Base-by-base conservation (phyloP, 192 early-diverging fungal genomes). In the Dispira parvispora region DNA sequence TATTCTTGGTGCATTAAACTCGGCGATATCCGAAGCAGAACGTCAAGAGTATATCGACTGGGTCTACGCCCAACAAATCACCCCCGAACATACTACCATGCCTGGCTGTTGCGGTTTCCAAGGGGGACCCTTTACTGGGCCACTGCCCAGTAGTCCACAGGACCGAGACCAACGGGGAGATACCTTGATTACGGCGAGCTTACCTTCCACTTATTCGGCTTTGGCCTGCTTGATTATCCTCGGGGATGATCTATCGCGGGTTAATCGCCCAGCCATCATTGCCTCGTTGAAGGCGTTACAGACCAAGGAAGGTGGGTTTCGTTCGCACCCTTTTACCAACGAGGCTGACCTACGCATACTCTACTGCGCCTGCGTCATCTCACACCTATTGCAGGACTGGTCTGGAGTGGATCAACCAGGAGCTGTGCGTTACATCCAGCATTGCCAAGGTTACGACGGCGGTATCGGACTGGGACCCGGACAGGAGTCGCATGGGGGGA, bases 61-160 rank as follows among this genome's bases (percentile, higher is more conserved):
- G 96, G 84, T 99, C 45, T 99, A 97, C 77, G 85, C 82, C 20
- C 93, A 96, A 71, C 94, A 98, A 65, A 72, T 89, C n/a, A 52
- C 77, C 13, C 82, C 80, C 3, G 47, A 50, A 10, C 23, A 27
- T 46, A 45, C 50, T 3, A 62, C 23, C 16, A 25, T 64, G 1
- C 50, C 45, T 20, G 62, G 62, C 26, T 47, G 13, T 69, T 53
- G 66, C 46, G 78, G 78, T 23, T 80, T 80, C 67, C 73, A 76
- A 25, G 78, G 78, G 43, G 76, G 78, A 45, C 75, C 72, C 13
- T 64, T 78, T 27, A 69, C 72, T 63, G 71, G 77, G 3, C 75
- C 75, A 0, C 69, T 73, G 52, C 61, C 55, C 2, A 10, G 20
- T 45, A 67, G 65, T 65, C 44, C 62, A 38, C 65, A 70, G 44